Percentiles rank a stretch among this genome's conserved stretches.
These are phyloP conservation scores for Diaporthe citriasiana DNA, from an alignment of 2,329 filamentous ascomycete genomes.

Conservation along the genomic window DNA sequence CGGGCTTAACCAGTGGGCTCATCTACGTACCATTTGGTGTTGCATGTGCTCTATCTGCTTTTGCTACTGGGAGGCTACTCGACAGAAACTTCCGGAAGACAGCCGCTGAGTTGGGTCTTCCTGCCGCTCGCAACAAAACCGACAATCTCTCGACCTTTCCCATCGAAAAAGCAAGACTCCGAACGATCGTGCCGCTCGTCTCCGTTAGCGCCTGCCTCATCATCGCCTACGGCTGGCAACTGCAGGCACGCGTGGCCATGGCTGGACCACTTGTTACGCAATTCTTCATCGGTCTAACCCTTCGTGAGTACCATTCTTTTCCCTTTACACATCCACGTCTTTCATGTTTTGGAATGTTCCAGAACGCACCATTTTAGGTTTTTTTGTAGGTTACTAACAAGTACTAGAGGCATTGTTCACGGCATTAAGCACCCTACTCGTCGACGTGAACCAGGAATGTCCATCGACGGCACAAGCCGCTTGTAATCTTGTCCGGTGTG, in stretches of 20 bases:
- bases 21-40: constrained; percentile 29
- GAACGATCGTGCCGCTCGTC: neutral
- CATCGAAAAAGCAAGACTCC: constrained; percentile 29
- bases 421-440: constrained; percentile 21
- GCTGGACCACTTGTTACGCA: constrained; percentile 24
- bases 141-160: constrained; percentile 10
- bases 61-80: constrained; percentile 22
- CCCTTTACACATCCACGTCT: too few species aligned
- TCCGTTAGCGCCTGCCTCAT: constrained; percentile 14
- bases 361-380: too few species aligned
- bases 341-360: too few species aligned
- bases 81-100: constrained; percentile 28
- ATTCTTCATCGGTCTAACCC: constrained; percentile 22
- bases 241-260: constrained; percentile 11
- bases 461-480: constrained; percentile 31
- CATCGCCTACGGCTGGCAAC: constrained; percentile 21
- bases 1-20: constrained; percentile 17
- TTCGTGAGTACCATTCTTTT: too few species aligned
- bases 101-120: neutral
- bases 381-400: too few species aligned
- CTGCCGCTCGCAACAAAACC: neutral
- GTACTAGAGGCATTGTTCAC: constrained; percentile 34
- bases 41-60: constrained; percentile 29
- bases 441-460: constrained; percentile 14
- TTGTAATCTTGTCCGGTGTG: constrained; percentile 32